These are phyloP conservation scores for Pythium inflatum DNA, from an alignment of 352 stramenopile species.

Conservation along the genomic window DNA sequence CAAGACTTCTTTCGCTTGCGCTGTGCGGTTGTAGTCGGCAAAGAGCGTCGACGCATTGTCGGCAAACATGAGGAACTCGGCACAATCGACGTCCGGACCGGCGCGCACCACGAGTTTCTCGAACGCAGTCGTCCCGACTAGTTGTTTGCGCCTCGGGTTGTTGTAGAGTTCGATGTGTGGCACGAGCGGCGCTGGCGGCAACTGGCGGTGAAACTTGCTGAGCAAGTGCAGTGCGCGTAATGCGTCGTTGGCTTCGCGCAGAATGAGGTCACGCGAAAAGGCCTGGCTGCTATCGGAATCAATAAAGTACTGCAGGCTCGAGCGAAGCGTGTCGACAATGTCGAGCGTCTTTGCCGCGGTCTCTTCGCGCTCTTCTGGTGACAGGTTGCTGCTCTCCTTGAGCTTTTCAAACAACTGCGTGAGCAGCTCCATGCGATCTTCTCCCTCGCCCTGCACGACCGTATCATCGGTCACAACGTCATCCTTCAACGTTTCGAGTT, in stretches of 20 bases:
- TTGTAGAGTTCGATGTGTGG: neutral
- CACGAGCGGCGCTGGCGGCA: neutral
- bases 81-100: neutral
- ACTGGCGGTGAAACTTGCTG: slow-evolving; percentile 20
- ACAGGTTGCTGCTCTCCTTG: slow-evolving; percentile 1
- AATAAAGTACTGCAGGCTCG: neutral
- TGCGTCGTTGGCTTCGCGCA: slow-evolving; percentile 1
- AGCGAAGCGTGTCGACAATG: slow-evolving; percentile 1
- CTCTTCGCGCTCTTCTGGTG: neutral
- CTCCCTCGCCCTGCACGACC: neutral
- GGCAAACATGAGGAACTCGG: slow-evolving; percentile 9
- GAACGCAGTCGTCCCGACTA: neutral
- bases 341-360: neutral
- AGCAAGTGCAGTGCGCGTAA: neutral
- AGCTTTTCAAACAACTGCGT: slow-evolving; percentile 1
- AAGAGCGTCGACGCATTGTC: neutral
- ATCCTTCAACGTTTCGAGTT: neutral
- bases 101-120: slow-evolving; percentile 12
- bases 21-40: neutral
- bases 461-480: neutral
- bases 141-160: slow-evolving; percentile 1
- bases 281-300: neutral
- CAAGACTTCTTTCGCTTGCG: slow-evolving; percentile 15
- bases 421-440: slow-evolving; percentile 9
- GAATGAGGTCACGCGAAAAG: neutral